phyloP scores from a whole-genome alignment of 371 early-diverging fungal genomes.

The Gilbertella persicaria region DNA sequence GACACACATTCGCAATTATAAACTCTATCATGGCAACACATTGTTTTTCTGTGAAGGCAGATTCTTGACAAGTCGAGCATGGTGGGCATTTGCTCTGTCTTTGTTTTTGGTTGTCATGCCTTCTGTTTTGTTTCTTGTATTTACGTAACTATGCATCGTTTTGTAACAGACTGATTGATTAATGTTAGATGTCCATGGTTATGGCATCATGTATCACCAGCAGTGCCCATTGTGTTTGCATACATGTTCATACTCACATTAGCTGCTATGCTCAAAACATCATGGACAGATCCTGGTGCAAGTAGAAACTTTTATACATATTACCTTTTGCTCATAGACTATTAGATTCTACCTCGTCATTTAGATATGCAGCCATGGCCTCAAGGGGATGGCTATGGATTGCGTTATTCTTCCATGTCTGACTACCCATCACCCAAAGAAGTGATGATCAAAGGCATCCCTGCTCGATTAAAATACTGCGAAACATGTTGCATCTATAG shows the following conservation, averaged over 20 bases:
- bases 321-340: not conserved
- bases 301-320: conserved; percentile 2
- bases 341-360: conserved; percentile 72
- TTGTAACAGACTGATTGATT: not conserved
- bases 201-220: conserved; percentile 63
- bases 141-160: not conserved
- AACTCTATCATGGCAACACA: too few relatives aligned
- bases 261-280: conserved; percentile 78
- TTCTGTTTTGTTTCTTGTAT: not conserved
- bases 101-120: not conserved
- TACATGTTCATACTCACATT: conserved; percentile 72
- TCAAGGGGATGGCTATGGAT: too few relatives aligned
- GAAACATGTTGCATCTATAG: conserved; percentile 87
- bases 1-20: too few relatives aligned
- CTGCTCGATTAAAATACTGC: conserved; percentile 83
- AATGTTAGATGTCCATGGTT: conserved; percentile 67
- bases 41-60: too few relatives aligned
- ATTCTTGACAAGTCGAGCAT: too few relatives aligned
- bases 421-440: conserved; percentile 53
- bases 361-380: too few relatives aligned
- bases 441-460: conserved; percentile 63
- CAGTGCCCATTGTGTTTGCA: conserved; percentile 69
- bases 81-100: too few relatives aligned
- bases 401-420: conserved; percentile 15
- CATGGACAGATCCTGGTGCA: conserved; percentile 91